Percentiles rank a stretch among this genome's conserved stretches.
Conservation (phyloP, 208 protist species). For the Trypanosomatidae sp. region DNA sequence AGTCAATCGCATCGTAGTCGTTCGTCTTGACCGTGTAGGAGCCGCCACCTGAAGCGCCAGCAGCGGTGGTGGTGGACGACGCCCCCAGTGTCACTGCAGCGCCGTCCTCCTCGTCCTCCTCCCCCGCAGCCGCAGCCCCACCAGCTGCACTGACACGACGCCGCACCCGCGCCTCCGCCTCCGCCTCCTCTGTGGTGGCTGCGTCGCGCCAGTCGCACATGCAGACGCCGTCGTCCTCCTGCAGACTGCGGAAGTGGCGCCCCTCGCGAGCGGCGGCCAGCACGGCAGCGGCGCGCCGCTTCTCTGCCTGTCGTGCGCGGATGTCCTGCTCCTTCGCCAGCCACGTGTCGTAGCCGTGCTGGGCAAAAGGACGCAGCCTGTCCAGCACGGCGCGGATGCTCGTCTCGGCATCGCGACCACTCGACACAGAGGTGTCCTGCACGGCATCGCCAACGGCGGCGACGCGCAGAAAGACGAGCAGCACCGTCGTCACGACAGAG, state of each 20-base stretch:
- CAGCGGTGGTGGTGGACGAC: too few species aligned
- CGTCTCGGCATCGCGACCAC: conserved; percentile 9
- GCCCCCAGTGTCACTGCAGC: too few species aligned
- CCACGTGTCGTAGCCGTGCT: conserved; percentile 39
- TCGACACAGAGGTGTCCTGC: conserved; percentile 12
- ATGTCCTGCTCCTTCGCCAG: conserved; percentile 11
- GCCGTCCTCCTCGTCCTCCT: too few species aligned
- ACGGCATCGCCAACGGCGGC: conserved; percentile 34
- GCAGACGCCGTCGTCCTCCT: conserved; percentile 18
- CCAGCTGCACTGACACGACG: not conserved
- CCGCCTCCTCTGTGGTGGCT: not conserved
- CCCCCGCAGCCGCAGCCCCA: not conserved
- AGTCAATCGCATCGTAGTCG: too few species aligned
- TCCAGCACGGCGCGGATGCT: conserved; percentile 29
- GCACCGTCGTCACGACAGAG: conserved; percentile 69
- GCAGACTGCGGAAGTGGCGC: too few species aligned
- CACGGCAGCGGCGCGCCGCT: not conserved
- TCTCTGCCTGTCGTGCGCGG: conserved; percentile 2
- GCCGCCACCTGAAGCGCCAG: too few species aligned
- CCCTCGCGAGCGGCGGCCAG: too few species aligned
- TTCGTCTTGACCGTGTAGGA: too few species aligned
- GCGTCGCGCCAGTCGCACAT: conserved; percentile 23
- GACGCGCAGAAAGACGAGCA: conserved; percentile 70
- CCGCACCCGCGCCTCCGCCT: not conserved
- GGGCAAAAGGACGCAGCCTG: conserved; percentile 37